phyloP scores from a whole-genome alignment of 768 basidiomycete genomes.

The Lactarius evosmus region DNA sequence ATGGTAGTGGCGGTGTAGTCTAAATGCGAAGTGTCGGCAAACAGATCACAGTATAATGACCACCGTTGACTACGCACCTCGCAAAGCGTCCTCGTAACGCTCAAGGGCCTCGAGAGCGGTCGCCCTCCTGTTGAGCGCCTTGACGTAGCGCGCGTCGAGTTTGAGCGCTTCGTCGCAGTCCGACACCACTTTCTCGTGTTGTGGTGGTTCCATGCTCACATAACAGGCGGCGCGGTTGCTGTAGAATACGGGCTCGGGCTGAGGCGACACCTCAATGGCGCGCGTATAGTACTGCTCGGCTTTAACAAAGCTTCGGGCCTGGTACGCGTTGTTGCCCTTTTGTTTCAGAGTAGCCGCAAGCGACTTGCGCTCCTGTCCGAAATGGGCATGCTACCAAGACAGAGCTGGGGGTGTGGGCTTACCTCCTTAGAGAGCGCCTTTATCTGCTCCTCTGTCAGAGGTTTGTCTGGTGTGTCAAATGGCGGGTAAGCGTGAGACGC shows the following conservation, averaged over 20 bases:
- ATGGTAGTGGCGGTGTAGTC: constrained; percentile 98
- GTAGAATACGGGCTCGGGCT: constrained; percentile 89
- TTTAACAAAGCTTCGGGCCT: constrained; percentile 52
- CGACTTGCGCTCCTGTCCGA: constrained; percentile 56
- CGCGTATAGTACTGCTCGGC: constrained; percentile 69
- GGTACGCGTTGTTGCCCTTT: constrained; percentile 70
- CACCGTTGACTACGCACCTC: constrained; percentile 51
- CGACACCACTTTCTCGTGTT: constrained; percentile 74
- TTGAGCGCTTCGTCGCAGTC: constrained; percentile 90
- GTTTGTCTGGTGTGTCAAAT: constrained; percentile 38
- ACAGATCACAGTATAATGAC: background rate
- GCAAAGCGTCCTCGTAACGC: constrained; percentile 69
- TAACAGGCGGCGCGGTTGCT: constrained; percentile 98
- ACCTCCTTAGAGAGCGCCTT: constrained; percentile 58
- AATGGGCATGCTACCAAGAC: background rate
- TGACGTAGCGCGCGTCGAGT: constrained; percentile 82
- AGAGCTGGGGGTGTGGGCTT: constrained; percentile 1
- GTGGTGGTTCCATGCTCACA: constrained; percentile 84
- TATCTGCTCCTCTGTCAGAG: constrained; percentile 54
- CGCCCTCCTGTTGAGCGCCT: constrained; percentile 86
- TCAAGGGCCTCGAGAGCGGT: constrained; percentile 77
- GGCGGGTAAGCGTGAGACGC: constrained; percentile 22
- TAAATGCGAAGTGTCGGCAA: constrained; percentile 32
- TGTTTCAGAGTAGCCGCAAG: constrained; percentile 64
- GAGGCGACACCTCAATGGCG: constrained; percentile 70